Percentiles rank a stretch among this genome's conserved stretches.
phyloP scores from a whole-genome alignment of 2,329 filamentous ascomycete species.

The Paramyrothecium sp. region DNA sequence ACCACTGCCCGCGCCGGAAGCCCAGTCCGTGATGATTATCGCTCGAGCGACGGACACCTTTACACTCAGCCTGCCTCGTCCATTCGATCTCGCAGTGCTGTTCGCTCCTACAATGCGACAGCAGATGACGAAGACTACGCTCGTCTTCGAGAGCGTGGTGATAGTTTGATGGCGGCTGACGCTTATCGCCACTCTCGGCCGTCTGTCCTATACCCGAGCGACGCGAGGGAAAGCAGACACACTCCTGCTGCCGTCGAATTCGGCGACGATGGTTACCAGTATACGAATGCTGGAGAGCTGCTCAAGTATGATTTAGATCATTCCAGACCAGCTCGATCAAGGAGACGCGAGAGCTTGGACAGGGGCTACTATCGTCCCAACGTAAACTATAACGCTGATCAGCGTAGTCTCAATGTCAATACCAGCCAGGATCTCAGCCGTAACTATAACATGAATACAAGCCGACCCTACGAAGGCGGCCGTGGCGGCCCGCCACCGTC shows the following conservation, averaged over 20 bases:
- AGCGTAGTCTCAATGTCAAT: constrained; percentile 44
- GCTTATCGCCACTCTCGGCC: constrained; percentile 47
- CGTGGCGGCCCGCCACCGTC: constrained; percentile 62
- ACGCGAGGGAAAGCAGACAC: constrained; percentile 32
- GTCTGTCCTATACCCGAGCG: constrained; percentile 42
- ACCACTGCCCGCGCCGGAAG: constrained; percentile 37
- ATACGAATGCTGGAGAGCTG: constrained; percentile 62
- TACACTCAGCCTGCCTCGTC: constrained; percentile 60
- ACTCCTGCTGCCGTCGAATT: constrained; percentile 47
- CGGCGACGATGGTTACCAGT: constrained; percentile 60
- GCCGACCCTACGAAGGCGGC: constrained; percentile 32
- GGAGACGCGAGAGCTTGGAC: constrained; percentile 55
- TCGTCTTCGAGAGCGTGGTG: constrained; percentile 48
- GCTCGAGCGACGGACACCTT: constrained; percentile 49
- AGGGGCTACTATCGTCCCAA: constrained; percentile 54
- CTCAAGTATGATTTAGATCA: constrained; percentile 61
- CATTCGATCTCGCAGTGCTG: constrained; percentile 47
- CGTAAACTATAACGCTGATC: constrained; percentile 48
- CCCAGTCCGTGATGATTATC: constrained; percentile 50
- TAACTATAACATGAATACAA: constrained; percentile 34
- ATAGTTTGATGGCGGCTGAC: constrained; percentile 40
- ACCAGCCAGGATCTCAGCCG: constrained; percentile 42
- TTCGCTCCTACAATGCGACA: constrained; percentile 45
- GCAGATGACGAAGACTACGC: constrained; percentile 51
- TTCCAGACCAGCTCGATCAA: constrained; percentile 35